These are phyloP conservation scores for Avicennia marina DNA, from an alignment of 257 asterid genomes.

Conservation along the genomic window DNA sequence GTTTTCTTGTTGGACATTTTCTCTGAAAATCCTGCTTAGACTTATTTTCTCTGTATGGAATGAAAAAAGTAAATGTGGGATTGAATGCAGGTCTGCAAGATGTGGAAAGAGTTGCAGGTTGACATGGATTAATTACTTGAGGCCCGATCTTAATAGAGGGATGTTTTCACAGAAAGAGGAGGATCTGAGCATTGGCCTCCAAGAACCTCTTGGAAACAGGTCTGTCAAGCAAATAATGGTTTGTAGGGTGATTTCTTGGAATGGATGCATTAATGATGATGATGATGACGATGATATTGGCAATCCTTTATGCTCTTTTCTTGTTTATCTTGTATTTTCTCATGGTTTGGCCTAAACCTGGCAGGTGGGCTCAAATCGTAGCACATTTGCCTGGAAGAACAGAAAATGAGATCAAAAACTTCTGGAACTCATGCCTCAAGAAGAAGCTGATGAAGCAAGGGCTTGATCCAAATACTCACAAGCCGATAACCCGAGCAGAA, in stretches of 20 bases:
- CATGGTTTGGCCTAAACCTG: neutral
- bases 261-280: no score
- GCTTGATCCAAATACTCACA: constrained; percentile 76
- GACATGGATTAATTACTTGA: constrained; percentile 79
- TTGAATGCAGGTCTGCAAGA: constrained; percentile 56
- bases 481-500: constrained; percentile 29
- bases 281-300: no score
- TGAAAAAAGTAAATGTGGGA: no score
- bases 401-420: constrained; percentile 87
- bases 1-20: no score
- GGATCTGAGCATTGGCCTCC: constrained; percentile 56
- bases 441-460: constrained; percentile 78
- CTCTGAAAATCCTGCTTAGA: no score
- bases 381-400: constrained; percentile 82
- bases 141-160: constrained; percentile 90
- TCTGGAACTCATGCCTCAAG: constrained; percentile 75
- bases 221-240: no score
- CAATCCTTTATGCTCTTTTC: no score
- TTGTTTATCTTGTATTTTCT: neutral
- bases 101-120: constrained; percentile 89
- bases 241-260: no score
- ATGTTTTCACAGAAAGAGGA: constrained; percentile 80
- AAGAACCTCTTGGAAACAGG: constrained; percentile 78
- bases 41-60: no score
- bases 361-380: constrained; percentile 94